These are phyloP conservation scores for Durusdinium trenchii DNA, from an alignment of 73 alveolate species.

Conservation along the genomic window DNA sequence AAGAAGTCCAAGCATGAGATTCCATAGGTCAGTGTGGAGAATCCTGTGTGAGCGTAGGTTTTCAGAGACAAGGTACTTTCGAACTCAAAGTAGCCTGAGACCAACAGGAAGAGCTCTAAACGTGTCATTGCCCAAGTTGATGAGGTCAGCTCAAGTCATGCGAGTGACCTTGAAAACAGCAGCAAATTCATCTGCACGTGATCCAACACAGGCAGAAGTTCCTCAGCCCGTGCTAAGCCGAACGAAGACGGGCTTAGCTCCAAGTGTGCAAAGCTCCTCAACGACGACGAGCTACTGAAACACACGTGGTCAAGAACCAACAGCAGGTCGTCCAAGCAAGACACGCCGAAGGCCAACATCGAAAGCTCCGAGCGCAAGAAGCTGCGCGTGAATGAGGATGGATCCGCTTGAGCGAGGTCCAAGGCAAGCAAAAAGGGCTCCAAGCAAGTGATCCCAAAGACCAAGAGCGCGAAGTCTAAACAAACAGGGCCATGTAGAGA, in stretches of 20 bases:
- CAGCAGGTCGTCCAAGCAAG: neutral
- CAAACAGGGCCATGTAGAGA: neutral
- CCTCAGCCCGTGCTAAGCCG: conserved; percentile 7
- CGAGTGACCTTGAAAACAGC: neutral
- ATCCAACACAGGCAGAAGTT: conserved; percentile 9
- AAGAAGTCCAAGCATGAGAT: neutral
- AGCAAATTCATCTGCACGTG: neutral
- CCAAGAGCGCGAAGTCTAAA: neutral
- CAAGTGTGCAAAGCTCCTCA: neutral
- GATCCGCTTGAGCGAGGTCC: neutral
- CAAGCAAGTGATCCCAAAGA: conserved; percentile 34
- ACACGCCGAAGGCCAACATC: neutral
- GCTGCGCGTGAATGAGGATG: neutral
- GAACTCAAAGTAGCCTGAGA: neutral
- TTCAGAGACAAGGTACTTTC: neutral
- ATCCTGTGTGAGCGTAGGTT: neutral
- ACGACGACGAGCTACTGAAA: neutral
- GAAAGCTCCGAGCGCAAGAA: neutral
- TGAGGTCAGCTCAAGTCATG: neutral
- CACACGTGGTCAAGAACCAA: neutral
- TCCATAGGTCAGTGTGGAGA: neutral
- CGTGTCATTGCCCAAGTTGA: neutral
- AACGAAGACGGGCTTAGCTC: neutral
- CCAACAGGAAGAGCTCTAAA: neutral
- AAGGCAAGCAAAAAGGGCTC: neutral